A percentile compares a stretch with the other conserved stretches of the same genome.
These are phyloP conservation scores for Diaporthe sp. DNA, from an alignment of 2,329 filamentous ascomycete species.

Conservation along the genomic window DNA sequence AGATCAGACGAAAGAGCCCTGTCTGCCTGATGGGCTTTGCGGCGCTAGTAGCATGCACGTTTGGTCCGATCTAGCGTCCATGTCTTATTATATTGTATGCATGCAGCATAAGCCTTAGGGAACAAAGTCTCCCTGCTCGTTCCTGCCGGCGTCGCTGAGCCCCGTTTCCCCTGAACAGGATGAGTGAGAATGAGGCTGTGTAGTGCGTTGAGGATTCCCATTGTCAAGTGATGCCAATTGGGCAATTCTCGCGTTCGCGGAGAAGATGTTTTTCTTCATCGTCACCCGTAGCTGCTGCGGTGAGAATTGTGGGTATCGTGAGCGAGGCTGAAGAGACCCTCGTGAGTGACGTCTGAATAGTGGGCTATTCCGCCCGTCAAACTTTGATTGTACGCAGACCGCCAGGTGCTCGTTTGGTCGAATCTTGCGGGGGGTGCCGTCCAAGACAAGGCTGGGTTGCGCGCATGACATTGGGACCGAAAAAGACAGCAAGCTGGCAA, in stretches of 20 bases:
- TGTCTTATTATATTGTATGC: neutral
- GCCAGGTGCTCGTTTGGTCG: neutral
- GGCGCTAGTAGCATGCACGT: slow-evolving; percentile 7
- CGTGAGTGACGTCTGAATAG: slow-evolving; percentile 1
- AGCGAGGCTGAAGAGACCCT: slow-evolving; percentile 10
- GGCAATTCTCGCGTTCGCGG: neutral
- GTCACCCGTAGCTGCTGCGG: slow-evolving; percentile 26
- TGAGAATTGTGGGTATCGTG: slow-evolving; percentile 11
- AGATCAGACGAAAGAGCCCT: slow-evolving; percentile 18
- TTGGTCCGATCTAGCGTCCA: slow-evolving; percentile 15
- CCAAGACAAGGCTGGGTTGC: slow-evolving; percentile 1
- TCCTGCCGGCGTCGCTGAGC: slow-evolving; percentile 25
- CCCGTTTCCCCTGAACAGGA: slow-evolving; percentile 11
- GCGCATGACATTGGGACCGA: neutral
- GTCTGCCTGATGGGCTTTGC: neutral
- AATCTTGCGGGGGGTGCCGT: neutral
- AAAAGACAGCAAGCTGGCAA: neutral
- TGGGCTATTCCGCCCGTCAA: neutral
- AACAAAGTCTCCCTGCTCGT: slow-evolving; percentile 1
- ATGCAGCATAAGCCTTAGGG: slow-evolving; percentile 18
- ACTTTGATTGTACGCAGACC: neutral
- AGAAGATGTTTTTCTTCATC: neutral
- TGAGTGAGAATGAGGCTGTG: slow-evolving; percentile 31
- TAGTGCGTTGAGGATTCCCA: neutral
- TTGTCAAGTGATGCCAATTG: neutral